phyloP scores from a whole-genome alignment of 805 yeast species.

The Kodamaea jinghongensis region DNA sequence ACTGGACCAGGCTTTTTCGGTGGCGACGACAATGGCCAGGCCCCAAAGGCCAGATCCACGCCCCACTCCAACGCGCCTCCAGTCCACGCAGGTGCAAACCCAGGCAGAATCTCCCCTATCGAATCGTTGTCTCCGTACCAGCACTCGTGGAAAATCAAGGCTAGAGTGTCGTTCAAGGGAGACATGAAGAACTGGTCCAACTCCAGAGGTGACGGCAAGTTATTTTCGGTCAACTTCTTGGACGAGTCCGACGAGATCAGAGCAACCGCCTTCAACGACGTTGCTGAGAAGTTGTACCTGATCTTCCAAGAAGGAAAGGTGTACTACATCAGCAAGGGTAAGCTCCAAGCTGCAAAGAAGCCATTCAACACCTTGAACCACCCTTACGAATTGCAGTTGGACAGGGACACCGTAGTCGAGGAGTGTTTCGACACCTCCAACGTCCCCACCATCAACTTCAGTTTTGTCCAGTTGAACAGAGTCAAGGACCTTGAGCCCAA shows the following conservation, averaged over 20 bases:
- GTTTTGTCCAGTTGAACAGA: slow-evolving; percentile 66
- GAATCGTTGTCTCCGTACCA: slow-evolving; percentile 91
- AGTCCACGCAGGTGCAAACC: slow-evolving; percentile 10
- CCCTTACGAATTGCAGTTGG: slow-evolving; percentile 84
- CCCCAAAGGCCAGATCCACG: slow-evolving; percentile 9
- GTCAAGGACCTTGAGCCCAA: slow-evolving; percentile 69
- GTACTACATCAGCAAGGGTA: slow-evolving; percentile 77
- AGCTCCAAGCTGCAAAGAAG: slow-evolving; percentile 80
- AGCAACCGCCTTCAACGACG: slow-evolving; percentile 90
- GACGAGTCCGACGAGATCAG: slow-evolving; percentile 96
- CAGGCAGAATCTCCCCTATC: slow-evolving; percentile 59
- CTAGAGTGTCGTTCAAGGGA: slow-evolving; percentile 83
- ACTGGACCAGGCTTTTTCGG: slow-evolving; percentile 11
- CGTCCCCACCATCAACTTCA: slow-evolving; percentile 78
- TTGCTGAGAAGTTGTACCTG: slow-evolving; percentile 76
- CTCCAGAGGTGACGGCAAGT: slow-evolving; percentile 82
- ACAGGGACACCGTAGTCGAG: slow-evolving; percentile 71
- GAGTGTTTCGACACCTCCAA: slow-evolving; percentile 58
- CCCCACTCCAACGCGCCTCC: slow-evolving; percentile 5
- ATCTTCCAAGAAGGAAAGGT: slow-evolving; percentile 84
- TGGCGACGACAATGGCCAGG: slow-evolving; percentile 9
- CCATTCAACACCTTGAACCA: slow-evolving; percentile 81
- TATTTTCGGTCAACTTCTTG: slow-evolving; percentile 81
- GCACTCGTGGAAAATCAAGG: slow-evolving; percentile 88
- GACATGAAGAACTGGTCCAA: slow-evolving; percentile 88